Evolutionary conservation across 805 yeast genomes (phyloP), one percentile per base, ranked within the genome.

Genomic region (Saccharomycopsis capsularis): DNA sequence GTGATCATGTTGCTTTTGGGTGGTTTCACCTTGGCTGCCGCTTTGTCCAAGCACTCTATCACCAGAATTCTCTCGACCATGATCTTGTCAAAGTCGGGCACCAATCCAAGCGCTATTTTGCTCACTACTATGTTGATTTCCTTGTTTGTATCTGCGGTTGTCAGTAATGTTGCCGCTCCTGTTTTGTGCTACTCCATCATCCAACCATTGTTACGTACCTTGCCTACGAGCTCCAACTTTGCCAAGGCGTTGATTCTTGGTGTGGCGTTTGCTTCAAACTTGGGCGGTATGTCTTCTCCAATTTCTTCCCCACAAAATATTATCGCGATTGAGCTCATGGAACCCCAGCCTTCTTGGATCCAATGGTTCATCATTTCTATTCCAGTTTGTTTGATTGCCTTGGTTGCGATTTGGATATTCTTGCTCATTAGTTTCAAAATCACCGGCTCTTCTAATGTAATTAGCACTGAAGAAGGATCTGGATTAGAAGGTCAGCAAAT

Each of bases 221-320:
- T 90, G 39, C 95, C 95, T 19, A 79, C 84, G 43, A 79, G 79
- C 11, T 82, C 90, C 21, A 74, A 79, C 3, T 87, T 88, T 59
- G 85, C 86, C 5, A 83, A 86, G 61, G 88, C 95, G 1, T 71
- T 91, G 57, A 84, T 91, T 44, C 67, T 91, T 41, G 98, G 97
- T 40, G 85, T 91, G 57, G 98, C 98, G 0, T 69, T 91, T 49
- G 95, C 98, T 1, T 84, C 95, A 5, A 88, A 91, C 62, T 71
- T 91, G 42, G 98, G 96, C 21, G 99, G 99, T 56, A 91, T 90
- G 95, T 84, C 96, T 0, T 87, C 96, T 3, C 99, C 99, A 5
- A 91, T 91, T 60, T 90, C 97, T 1, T 87, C 96, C 2, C 99
- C 99, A 1, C 99, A 91, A 62, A 91, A 91, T 64, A 86, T 91